phyloP scores from a whole-genome alignment of 495 filamentous ascomycete species.

The Podospora bellae-mahoneyi region DNA sequence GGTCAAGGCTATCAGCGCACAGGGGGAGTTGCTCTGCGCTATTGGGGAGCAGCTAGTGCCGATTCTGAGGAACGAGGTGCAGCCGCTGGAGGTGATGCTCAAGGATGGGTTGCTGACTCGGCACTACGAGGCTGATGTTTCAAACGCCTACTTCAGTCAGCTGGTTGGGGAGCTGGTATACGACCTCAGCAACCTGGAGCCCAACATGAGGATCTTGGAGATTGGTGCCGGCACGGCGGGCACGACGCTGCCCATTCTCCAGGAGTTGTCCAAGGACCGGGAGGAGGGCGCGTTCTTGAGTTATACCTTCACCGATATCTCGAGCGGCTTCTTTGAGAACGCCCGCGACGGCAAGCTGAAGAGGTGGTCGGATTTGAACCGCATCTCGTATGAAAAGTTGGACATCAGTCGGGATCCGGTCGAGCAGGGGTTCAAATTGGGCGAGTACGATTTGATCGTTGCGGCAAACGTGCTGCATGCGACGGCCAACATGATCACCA shows the following conservation, averaged over 20 bases:
- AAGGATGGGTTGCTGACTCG: slow-evolving; percentile 10
- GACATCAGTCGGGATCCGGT: slow-evolving; percentile 41
- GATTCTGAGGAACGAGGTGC: slow-evolving; percentile 41
- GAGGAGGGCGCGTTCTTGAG: slow-evolving; percentile 15
- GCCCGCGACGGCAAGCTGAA: slow-evolving; percentile 10
- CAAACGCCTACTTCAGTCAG: neutral
- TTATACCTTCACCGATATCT: slow-evolving; percentile 50
- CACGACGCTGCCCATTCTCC: slow-evolving; percentile 27
- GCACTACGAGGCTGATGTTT: neutral
- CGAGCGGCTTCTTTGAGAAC: slow-evolving; percentile 38
- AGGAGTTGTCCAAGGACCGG: neutral
- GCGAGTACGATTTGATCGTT: slow-evolving; percentile 49
- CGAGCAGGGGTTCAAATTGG: slow-evolving; percentile 41
- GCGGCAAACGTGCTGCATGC: slow-evolving; percentile 47
- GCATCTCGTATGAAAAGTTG: slow-evolving; percentile 40
- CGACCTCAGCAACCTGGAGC: slow-evolving; percentile 14
- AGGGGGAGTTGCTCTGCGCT: slow-evolving; percentile 22
- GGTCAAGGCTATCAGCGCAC: neutral
- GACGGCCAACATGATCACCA: slow-evolving; percentile 36
- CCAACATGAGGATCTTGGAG: slow-evolving; percentile 43
- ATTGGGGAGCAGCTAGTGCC: slow-evolving; percentile 31
- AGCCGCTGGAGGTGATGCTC: slow-evolving; percentile 41
- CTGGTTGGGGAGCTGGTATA: slow-evolving; percentile 6
- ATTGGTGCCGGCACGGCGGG: slow-evolving; percentile 44
- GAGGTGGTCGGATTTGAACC: slow-evolving; percentile 16